Base-by-base conservation (phyloP, 352 stramenopile species). In the Phytophthora citrophthora region DNA sequence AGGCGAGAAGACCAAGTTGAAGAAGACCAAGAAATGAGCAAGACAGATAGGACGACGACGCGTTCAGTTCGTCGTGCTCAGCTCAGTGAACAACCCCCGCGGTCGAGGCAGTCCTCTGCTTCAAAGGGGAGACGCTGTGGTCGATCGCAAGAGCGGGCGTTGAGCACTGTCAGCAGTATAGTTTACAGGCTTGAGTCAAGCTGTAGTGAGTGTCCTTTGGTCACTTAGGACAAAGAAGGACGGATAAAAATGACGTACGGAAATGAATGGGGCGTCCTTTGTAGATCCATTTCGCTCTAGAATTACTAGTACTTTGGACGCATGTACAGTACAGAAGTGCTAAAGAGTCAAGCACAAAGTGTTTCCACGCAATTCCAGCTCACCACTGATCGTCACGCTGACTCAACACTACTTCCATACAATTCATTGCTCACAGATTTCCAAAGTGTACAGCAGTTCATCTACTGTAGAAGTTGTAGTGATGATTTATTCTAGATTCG, bases 1-100 rank as follows among this genome's bases (percentile, higher is more conserved):
- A 61, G 83, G 83, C 9, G 83, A 90, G 65, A 88, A 87, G 70
- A 87, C 73, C 68, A 91, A 91, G 64, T 51, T 89, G 63, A 81
- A 79, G 64, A 86, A 88, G 70, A 62, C 60, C 54, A 86, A 81
- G 62, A 83, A 86, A 59, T 76, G 54, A 71, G 40, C 27, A 18
- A 38, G 23, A 32, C 5, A 38, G 34, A 16, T 40, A 47, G 49
- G 43, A 46, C 45, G 49, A 50, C 20, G 38, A 32, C 29, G 34
- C 48, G 18, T 60, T 50, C 18, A 27, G 38, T 41, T 38, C 38
- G 64, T 64, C 34, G 27, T 64, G 64, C 47, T 61, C 36, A 41
- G 38, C 46, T 62, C 29, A 52, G 44, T 51, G 53, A 61, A 60
- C 45, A 57, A 20, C 6, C 18, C 34, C 32, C 50, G 43, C 55